Evolutionary conservation across 352 stramenopile genomes (phyloP), one percentile per base, ranked within the genome.

Genomic region (Poterioochromonas sp.): DNA sequence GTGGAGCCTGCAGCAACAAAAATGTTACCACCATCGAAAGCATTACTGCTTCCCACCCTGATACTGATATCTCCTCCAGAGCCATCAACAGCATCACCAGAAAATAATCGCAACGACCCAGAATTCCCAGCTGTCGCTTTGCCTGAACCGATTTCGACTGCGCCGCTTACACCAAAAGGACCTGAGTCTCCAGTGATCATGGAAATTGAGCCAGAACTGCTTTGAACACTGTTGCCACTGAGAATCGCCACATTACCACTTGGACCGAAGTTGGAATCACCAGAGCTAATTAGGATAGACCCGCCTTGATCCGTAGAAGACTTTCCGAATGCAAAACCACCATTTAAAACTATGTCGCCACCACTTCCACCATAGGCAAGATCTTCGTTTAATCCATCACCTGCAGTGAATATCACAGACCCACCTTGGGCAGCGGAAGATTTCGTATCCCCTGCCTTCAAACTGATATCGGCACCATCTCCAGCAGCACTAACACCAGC

Each of bases 21-120:
- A 58, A 96, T 84, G 73, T 87, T 85, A n/a, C 93, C 92, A 53
- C 93, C 93, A 77, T 90, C 87, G 3, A 84, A 87, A 54, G 88
- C 87, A 62, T 89, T 86, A n/a, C 90, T 90, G 54, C 82, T 85
- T 11, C 93, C 93, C 79, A 92, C 88, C 60, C 65, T 84, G 15
- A 93, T 41, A 32, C 81, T 81, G 49, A 97, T 89, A 62, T 88
- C 84, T 18, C 92, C 90, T 43, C 90, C 92, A 62, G 85, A 78
- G 40, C 87, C 89, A 65, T 86, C 81, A 53, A 84, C 87, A 12
- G 88, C 83, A 40, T 85, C 86, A 26, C 92, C 92, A 29, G 92
- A 95, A 32, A 82, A 76, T 15, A 96, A 34, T 62, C 83, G 80
- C 35, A 94, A 76, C 43, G 84, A 88, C 11, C 92, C 92, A 76